Base-by-base conservation (phyloP, 768 basidiomycete genomes). In the Termitomyces sp. region DNA sequence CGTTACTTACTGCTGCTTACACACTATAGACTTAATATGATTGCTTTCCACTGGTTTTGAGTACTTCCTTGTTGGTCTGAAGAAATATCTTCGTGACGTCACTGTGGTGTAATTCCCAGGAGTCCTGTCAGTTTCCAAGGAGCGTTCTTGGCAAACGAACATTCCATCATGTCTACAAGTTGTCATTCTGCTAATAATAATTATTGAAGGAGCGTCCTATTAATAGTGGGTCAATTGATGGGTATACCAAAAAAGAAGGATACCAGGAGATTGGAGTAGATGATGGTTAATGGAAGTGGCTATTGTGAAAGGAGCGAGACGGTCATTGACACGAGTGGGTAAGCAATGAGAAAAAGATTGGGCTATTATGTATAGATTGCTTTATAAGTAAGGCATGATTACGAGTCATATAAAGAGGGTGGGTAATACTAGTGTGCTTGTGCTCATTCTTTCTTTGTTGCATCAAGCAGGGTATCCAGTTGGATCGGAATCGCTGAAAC, bases 21-120 rank as follows among this genome's bases (percentile, higher is more conserved):
- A 49, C 44, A 18, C 45, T 55, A 50, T 59, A 62, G 57, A 59
- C 50, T 41, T 62, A 59, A 62, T 59, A 55, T 55, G 48, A 54
- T 61, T 51, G 36, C 41, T 52, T 34, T 54, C 45, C 27, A 54
- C 27, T 9, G 12, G 54, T 34, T 45, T 37, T 54, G 1, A 36
- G 3, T 37, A 27, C 6, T 37, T n/a, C 15, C 20, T 24, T 15
- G 16, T 37, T 18, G 4, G 36, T 22, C 16, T 24, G 36, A 27
- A 24, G 24, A 52, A 27, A 27, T 27, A 6, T 8, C 16, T n/a
- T n/a, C 16, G 22, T 39, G 24, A 37, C 27, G 51, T 52, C 51
- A 52, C 37, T 53, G 37, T 37, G 36, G 30, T 53, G 27, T 30
- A 18, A 53, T 37, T 51, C 24, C 36, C 51, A 52, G 36, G 13